Evolutionary conservation across 2,329 filamentous ascomycete genomes (phyloP), one percentile per base, ranked within the genome.

Genomic region (Herpotrichia juniperi): DNA sequence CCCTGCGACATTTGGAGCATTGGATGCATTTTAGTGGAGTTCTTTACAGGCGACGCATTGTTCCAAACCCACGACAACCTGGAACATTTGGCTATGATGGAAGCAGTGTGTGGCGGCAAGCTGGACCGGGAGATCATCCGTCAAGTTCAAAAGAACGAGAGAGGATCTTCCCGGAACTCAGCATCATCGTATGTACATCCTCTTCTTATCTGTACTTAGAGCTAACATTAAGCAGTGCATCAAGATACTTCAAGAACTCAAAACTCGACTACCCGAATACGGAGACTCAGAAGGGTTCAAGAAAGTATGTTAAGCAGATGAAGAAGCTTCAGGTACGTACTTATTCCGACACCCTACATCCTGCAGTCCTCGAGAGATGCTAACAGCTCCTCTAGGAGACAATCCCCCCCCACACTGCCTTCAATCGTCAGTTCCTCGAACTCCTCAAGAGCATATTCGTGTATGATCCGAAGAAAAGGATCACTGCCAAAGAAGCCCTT

Each of bases 1-100:
- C 84, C 85, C 10, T 87, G 86, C 64, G 85, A 88, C 61, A 85
- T 88, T 48, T 88, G 85, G 85, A 87, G 85, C 68, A 87, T 88
- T 49, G 85, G 85, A 19, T 88, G 85, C 59, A 88, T 88, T 49
- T 73, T 88, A 10, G 85, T 88, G 26, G 85, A 88, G 58, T 88
- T 87, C 67, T 87, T 85, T 74, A 88, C 85, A 0, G 85, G 85
- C 9, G 85, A 88, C 68, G 85, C 85, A 37, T 75, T 88, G 2
- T 88, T 88, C 74, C 85, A 88, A 66, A 87, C 85, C 0, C 85
- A 87, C 66, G 85, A 88, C 69, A 87, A 87, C 57, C 78, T 86
- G 26, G 85, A 87, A 66, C 85, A 88, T 68, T 78, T 88, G 42
- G 85, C 84, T 31, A 88, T 88, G 85, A 88, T 88, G 85, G 85